Percentiles rank a stretch among this genome's conserved stretches.
These are phyloP conservation scores for Leptographium lundbergii DNA, from an alignment of 2,329 filamentous ascomycete genomes.

Conservation along the genomic window DNA sequence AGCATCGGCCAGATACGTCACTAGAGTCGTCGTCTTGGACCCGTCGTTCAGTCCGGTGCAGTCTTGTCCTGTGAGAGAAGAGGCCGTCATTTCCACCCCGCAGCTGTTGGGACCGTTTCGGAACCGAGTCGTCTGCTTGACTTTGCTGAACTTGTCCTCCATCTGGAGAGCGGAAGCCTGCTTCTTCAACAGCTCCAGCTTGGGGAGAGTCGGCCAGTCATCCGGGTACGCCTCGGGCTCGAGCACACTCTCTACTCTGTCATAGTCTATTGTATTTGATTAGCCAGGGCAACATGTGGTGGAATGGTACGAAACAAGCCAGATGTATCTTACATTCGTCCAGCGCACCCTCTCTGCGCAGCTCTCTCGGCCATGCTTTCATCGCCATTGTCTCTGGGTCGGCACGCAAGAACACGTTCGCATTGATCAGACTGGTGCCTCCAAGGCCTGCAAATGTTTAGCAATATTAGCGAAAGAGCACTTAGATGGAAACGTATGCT, in stretches of 20 bases:
- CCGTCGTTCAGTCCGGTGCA: conserved; percentile 53
- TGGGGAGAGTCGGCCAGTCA: conserved; percentile 44
- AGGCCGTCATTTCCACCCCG: conserved; percentile 52
- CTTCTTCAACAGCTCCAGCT: conserved; percentile 41
- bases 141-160: conserved; percentile 38
- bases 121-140: conserved; percentile 52
- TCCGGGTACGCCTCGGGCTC: conserved; percentile 46
- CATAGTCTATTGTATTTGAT: conserved; percentile 33
- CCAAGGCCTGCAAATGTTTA: conserved; percentile 36
- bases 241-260: conserved; percentile 40
- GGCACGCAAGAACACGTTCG: conserved; percentile 52
- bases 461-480: background rate
- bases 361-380: conserved; percentile 46
- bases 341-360: conserved; percentile 30
- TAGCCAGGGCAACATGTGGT: background rate
- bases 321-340: conserved; percentile 31
- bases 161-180: conserved; percentile 42
- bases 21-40: conserved; percentile 52
- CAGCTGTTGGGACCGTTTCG: conserved; percentile 45
- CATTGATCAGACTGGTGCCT: conserved; percentile 53
- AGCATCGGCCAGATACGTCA: conserved; percentile 56
- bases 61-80: conserved; percentile 49
- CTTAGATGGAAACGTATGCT: background rate
- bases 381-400: conserved; percentile 40
- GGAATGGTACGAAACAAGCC: background rate